A percentile compares a stretch with the other conserved stretches of the same genome.
These are phyloP conservation scores for Fusarium scirpi DNA, from an alignment of 2,329 filamentous ascomycete species.

Conservation along the genomic window DNA sequence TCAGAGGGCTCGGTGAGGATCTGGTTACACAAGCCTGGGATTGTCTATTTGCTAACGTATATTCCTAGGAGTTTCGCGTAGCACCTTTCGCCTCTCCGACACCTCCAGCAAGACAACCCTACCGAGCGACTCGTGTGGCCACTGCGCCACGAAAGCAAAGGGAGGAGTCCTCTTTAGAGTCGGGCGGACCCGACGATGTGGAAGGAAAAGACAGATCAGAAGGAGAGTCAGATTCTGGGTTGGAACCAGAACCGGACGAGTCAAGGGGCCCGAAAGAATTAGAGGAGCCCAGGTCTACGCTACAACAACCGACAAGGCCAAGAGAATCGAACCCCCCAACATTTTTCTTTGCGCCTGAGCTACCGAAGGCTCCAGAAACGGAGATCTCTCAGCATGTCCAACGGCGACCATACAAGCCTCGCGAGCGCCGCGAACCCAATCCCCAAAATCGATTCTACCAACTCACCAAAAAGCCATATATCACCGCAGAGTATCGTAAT, in stretches of 20 bases:
- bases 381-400: not conserved
- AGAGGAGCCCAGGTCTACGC: not conserved
- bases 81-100: not conserved
- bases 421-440: constrained; percentile 23
- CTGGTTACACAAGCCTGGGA: not conserved
- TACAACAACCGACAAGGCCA: not conserved
- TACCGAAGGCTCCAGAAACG: not conserved
- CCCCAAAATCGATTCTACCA: constrained; percentile 32
- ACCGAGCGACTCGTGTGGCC: not conserved
- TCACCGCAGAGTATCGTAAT: constrained; percentile 44
- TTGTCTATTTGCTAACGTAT: constrained; percentile 10
- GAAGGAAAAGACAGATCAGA: not conserved
- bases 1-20: constrained; percentile 39
- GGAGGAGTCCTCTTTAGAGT: not conserved
- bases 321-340: not conserved
- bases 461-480: constrained; percentile 44
- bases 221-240: no score
- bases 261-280: not conserved
- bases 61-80: constrained; percentile 9
- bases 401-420: constrained; percentile 24
- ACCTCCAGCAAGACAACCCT: not conserved
- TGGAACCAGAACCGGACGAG: not conserved
- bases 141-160: not conserved
- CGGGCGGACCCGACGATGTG: not conserved
- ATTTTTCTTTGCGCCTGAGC: not conserved